phyloP scores from a whole-genome alignment of 306 rosid species.

The Calophaca sinica region DNA sequence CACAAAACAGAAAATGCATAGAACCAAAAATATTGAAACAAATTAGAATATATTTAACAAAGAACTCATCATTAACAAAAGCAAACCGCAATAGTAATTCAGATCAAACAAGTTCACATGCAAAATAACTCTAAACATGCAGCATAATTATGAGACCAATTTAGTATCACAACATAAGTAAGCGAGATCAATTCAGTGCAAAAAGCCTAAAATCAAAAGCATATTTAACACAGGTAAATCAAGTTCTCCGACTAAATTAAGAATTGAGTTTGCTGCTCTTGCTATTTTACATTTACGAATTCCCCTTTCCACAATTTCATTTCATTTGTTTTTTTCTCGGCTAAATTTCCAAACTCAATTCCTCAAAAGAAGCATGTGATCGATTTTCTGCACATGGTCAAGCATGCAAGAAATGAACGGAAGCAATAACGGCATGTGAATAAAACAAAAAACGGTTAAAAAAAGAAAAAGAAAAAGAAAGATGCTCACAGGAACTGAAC shows the following conservation, averaged over 20 bases:
- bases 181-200: not conserved
- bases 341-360: constrained; percentile 9
- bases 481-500: constrained; percentile 87
- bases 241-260: constrained; percentile 1
- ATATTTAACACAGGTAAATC: not conserved
- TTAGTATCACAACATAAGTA: not conserved
- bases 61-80: constrained; percentile 4
- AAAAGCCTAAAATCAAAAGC: constrained; percentile 4
- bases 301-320: constrained; percentile 6
- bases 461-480: not conserved
- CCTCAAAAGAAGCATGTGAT: not conserved
- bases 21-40: constrained; percentile 28
- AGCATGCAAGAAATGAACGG: not conserved
- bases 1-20: constrained; percentile 27
- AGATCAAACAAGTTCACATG: not conserved
- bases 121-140: not conserved
- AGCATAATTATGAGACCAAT: not conserved
- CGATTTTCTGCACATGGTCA: not conserved
- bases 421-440: not conserved
- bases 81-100: constrained; percentile 1
- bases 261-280: constrained; percentile 14
- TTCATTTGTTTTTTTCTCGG: not conserved
- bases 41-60: not conserved
- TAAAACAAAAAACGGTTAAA: not conserved
- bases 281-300: not conserved